Evolutionary conservation across 805 yeast genomes (phyloP), one percentile per base, ranked within the genome.

Genomic region (Saccharomyces eubayanus): DNA sequence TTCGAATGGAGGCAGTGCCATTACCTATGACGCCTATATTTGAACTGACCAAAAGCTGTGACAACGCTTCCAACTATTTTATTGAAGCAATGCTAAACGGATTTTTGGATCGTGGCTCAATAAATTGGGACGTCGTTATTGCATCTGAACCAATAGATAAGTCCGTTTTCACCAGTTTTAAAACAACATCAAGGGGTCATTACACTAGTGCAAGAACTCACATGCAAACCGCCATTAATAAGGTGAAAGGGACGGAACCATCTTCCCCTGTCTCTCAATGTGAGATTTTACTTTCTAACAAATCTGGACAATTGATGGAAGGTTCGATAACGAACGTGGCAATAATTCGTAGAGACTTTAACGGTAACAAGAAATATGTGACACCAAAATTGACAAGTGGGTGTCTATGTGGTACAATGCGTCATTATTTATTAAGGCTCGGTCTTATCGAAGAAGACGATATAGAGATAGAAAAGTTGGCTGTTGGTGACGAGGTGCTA

Each of bases 241-340:
- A 55, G 67, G 72, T 73, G 1, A 57, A 57, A 9, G 73, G 74
- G 0, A 57, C 57, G 5, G 65, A 70, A 0, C 74, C 79, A 0
- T 16, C 50, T 20, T 65, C 72, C 3, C 12, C 43, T 8, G 31
- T 46, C 11, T 50, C 48, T 9, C 58, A 59, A 20, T 72, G 77
- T 28, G 98, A 92, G 63, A 96, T 89, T 16, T 74, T 92, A 2
- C 61, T 92, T 2, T 77, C 79, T 61, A 89, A 89, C 64, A 68
- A 78, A 5, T 76, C 81, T 0, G 76, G 76, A 6, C 80, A 81
- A 54, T 64, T 89, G 14, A 79, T 84, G 70, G 99, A 92, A 68
- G 95, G 96, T 0, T 81, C 94, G 2, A 83, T 89, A 16, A 83
- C 94, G 12, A 89, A 86, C 61, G 76, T 91, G 10, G 97, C 96